Evolutionary conservation across 805 yeast genomes (phyloP), one percentile per base, ranked within the genome.

Genomic region (Candida broadrunensis): DNA sequence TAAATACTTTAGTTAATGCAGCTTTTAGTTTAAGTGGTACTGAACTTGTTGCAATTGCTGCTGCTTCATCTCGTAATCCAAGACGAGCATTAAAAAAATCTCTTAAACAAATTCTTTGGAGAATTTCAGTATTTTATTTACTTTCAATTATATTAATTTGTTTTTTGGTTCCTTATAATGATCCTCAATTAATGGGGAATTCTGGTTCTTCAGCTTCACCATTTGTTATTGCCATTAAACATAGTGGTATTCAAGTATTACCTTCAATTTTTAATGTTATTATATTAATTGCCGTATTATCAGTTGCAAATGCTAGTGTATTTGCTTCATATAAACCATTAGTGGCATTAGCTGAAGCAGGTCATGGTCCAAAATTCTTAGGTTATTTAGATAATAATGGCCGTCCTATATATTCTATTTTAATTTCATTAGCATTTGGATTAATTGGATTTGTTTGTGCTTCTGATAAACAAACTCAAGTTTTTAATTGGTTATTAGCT

Each of bases 251-350:
- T 49, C 64, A 61, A 35, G 83, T 78, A 34, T 71, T 82, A 37
- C 88, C 88, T 38, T 78, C 81, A 44, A 75, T 83, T 47, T 81
- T 83, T 68, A 83, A 83, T 56, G 85, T 78, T 20, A 86, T 83
- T 34, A 81, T 83, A 47, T 66, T 83, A 65, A 58, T 83, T 45
- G 81, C 88, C 7, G 86, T 83, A 25, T 61, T 83, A 41, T 81
- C 88, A 9, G 88, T 83, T 39, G 88, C 86, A 51, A 83, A 83
- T 67, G 78, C 87, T 23, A 76, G 88, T 6, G 76, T 83, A 24
- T 83, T 73, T 56, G 84, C 81, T 16, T 74, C 80, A 39, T 81
- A 87, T 37, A 77, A 88, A 70, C 71, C 85, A 11, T 54, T 83
- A 38, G 78, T 77, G 33, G 76, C 86, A 4, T 64, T 83, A 51